phyloP scores from a whole-genome alignment of 202 grass and related monocot genomes.

The Saccharum hybrid region DNA sequence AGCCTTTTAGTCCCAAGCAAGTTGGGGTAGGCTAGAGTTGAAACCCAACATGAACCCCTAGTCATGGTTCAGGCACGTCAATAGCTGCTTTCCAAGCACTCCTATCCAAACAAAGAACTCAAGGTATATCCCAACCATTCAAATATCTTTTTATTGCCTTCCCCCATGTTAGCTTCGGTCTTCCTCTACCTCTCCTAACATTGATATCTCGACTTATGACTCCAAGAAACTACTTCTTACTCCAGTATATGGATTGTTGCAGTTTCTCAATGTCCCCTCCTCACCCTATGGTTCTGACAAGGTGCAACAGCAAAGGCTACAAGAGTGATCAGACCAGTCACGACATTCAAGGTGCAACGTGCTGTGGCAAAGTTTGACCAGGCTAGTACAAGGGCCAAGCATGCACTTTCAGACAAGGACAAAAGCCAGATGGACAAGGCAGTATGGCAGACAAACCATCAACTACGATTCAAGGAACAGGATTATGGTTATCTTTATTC shows the following conservation, averaged over 20 bases:
- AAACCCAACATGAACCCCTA: too few species aligned
- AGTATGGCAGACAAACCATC: neutral
- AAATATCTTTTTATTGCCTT: too few species aligned
- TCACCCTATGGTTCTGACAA: too few species aligned
- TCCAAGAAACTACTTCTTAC: neutral
- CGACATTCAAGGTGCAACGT: neutral
- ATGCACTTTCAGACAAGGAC: neutral
- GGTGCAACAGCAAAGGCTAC: neutral
- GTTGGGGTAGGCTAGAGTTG: too few species aligned
- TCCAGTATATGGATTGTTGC: neutral
- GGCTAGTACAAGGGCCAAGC: neutral
- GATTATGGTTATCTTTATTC: neutral
- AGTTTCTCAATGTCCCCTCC: neutral
- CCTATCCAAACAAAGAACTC: too few species aligned
- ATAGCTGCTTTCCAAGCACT: too few species aligned
- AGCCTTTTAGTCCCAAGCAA: too few species aligned
- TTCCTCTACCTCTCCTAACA: too few species aligned
- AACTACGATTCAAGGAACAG: neutral
- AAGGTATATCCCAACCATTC: too few species aligned
- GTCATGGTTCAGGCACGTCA: too few species aligned
- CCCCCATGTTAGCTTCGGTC: too few species aligned
- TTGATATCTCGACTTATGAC: too few species aligned
- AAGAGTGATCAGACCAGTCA: neutral
- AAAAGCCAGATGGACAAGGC: neutral
- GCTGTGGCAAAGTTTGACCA: neutral